Conservation (phyloP, 352 stramenopile species). For the Phytophthora fragariaefolia region DNA sequence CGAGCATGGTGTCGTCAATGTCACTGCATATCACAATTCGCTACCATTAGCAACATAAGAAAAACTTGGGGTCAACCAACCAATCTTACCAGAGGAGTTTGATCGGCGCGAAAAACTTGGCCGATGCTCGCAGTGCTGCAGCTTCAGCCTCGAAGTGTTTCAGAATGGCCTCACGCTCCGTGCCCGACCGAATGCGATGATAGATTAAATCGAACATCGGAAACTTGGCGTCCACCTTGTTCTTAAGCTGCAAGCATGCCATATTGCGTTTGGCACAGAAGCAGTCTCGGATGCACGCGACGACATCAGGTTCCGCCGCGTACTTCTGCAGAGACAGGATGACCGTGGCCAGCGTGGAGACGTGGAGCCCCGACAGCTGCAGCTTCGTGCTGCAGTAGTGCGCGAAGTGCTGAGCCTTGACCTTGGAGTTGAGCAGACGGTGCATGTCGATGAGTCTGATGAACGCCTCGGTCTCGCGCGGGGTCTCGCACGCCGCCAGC, state of each 20-base stretch:
- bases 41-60: slow-evolving; percentile 1
- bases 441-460: slow-evolving; percentile 59
- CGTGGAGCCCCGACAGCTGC: slow-evolving; percentile 46
- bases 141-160: slow-evolving; percentile 72
- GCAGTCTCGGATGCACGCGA: slow-evolving; percentile 61
- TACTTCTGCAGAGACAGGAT: slow-evolving; percentile 66
- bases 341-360: slow-evolving; percentile 51
- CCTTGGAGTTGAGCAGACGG: slow-evolving; percentile 67
- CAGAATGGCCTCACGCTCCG: slow-evolving; percentile 60
- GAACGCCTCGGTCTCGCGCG: slow-evolving; percentile 66
- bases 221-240: slow-evolving; percentile 68
- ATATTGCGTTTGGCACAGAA: slow-evolving; percentile 51
- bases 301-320: slow-evolving; percentile 55
- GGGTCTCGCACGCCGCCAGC: slow-evolving; percentile 44
- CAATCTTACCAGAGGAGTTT: slow-evolving; percentile 71
- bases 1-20: slow-evolving; percentile 85
- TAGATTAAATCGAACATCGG: slow-evolving; percentile 78
- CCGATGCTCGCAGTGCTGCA: slow-evolving; percentile 26
- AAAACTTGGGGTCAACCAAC: too few relatives aligned
- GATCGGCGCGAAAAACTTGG: slow-evolving; percentile 54
- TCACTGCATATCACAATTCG: slow-evolving; percentile 57
- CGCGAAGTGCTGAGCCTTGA: slow-evolving; percentile 82
- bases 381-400: slow-evolving; percentile 53
- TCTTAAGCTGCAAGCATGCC: slow-evolving; percentile 67
- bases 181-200: slow-evolving; percentile 54